Evolutionary conservation across 192 early-diverging fungal species (phyloP), one percentile per base, ranked within the genome.

Genomic region (Funneliformis mosseae): DNA sequence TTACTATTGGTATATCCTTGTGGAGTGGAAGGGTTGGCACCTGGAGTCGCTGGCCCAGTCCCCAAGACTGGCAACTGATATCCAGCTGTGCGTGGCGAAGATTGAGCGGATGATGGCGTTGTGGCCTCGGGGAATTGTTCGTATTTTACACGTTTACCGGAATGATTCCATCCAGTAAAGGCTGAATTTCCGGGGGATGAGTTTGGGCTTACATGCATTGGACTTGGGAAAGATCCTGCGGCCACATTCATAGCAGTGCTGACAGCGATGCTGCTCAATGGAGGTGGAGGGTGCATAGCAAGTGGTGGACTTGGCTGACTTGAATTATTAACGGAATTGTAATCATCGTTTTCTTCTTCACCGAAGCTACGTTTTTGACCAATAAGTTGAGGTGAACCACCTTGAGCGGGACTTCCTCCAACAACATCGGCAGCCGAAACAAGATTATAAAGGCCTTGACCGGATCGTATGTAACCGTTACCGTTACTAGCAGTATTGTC

Each of bases 201-300:
- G 45, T 78, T 61, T 69, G 77, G 64, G 27, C 77, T 78, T 10
- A 45, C 77, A 25, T 78, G 67, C 64, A 78, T 64, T 41, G 77
- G 77, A 48, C 77, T 78, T 78, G 77, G 77, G 27, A 78, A 78
- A 50, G 77, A 69, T 59, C 61, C 61, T 18, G 77, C 77, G 21
- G 76, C 76, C 6, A 48, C 77, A 78, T 78, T 78, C 63, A 78
- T 68, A 7, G 77, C 23, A 16, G 64, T 25, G 8, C 8, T 45
- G 39, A 78, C 77, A 41, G 77, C 64, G 11, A 78, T 78, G n/a
- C 27, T 55, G 39, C 10, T 68, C 60, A 78, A 55, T 68, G 77
- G 74, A 18, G 74, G 77, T 50, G 77, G 77, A n/a, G 74, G 74
- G 69, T 78, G 77, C 77, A 78, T 78, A 23, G 77, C 27, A 55